A percentile compares a stretch with the other conserved stretches of the same genome.
Conservation (phyloP, 768 basidiomycete species). For the Mycena amicta region DNA sequence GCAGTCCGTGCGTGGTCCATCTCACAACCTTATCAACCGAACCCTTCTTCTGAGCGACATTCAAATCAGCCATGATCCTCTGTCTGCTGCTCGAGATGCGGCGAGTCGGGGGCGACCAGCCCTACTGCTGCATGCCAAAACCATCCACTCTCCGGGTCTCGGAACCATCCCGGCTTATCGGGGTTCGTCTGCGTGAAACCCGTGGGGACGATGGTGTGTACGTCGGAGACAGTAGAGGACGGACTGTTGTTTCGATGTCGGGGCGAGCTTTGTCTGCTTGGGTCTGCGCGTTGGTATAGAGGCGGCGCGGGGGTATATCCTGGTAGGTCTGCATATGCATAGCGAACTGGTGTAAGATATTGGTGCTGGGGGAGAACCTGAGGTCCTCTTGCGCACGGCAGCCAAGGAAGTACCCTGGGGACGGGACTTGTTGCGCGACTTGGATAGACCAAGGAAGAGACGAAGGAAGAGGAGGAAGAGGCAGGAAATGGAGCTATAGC, state of each 20-base stretch:
- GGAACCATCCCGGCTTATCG: not conserved
- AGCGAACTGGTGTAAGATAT: not conserved
- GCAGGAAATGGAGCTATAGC: not conserved
- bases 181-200: not conserved
- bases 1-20: no score
- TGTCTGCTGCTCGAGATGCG: no score
- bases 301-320: not conserved
- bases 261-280: not conserved
- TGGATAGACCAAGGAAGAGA: not conserved
- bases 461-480: not conserved
- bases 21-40: no score
- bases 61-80: no score
- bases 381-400: no score
- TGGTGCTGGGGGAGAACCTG: not conserved
- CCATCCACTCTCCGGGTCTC: not conserved
- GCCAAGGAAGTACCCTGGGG: not conserved
- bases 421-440: not conserved
- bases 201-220: not conserved
- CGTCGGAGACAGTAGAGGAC: not conserved
- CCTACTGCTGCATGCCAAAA: not conserved
- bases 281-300: not conserved
- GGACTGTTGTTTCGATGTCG: not conserved
- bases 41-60: no score
- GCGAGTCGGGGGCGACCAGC: not conserved
- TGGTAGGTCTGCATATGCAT: not conserved